These are phyloP conservation scores for Cryptococcus deneoformans DNA, from an alignment of 1,284 basidiomycete species.

Conservation along the genomic window DNA sequence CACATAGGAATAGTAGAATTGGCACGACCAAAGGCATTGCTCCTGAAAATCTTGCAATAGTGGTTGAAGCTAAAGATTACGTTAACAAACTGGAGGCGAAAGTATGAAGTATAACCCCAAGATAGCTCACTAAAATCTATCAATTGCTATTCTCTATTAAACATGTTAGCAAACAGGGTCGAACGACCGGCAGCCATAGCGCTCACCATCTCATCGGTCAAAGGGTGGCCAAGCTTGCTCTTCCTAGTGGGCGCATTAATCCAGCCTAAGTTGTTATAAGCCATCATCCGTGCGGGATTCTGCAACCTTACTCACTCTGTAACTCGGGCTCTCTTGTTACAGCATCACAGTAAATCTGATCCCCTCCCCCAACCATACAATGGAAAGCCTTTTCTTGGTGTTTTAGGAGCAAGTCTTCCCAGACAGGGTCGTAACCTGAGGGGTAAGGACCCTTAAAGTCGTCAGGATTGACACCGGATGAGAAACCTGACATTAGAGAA, in stretches of 20 bases:
- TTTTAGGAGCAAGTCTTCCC: constrained; percentile 83
- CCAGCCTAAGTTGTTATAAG: constrained; percentile 57
- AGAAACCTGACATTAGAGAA: constrained; percentile 48
- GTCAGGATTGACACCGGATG: constrained; percentile 52
- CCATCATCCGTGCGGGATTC: constrained; percentile 29
- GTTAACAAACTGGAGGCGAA: not conserved
- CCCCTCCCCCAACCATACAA: constrained; percentile 54
- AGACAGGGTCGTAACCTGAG: constrained; percentile 79
- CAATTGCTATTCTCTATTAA: constrained; percentile 60
- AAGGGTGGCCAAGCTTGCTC: constrained; percentile 60
- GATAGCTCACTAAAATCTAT: constrained; percentile 58
- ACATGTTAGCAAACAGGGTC: not conserved
- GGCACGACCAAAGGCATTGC: constrained; percentile 86
- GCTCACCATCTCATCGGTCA: constrained; percentile 69
- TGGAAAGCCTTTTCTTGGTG: constrained; percentile 83
- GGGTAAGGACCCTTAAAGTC: constrained; percentile 57
- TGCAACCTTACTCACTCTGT: constrained; percentile 32
- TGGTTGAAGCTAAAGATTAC: constrained; percentile 82
- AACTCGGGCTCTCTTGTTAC: constrained; percentile 53
- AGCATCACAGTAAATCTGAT: constrained; percentile 53
- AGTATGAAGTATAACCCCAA: constrained; percentile 56
- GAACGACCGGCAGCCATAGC: not conserved
- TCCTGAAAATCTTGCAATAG: constrained; percentile 81
- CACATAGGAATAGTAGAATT: constrained; percentile 83
- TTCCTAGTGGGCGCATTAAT: constrained; percentile 63